Conservation (phyloP, 179 eudicot genomes). For the Monotropa hypopitys region DNA sequence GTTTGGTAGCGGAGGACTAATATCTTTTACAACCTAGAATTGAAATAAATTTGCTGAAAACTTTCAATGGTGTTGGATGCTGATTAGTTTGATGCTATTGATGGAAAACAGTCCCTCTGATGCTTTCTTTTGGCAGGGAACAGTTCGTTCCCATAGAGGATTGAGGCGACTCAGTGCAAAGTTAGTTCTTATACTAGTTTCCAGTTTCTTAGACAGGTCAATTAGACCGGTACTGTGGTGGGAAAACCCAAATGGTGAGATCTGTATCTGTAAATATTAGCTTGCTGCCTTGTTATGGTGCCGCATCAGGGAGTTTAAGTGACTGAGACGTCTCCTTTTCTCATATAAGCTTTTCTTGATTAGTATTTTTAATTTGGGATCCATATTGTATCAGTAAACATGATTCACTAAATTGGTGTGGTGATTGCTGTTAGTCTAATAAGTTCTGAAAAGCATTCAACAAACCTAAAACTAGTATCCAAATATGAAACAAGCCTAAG, state of each 20-base stretch:
- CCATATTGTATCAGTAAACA: not conserved
- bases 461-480: not conserved
- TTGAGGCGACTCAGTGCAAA: not conserved
- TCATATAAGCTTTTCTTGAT: not conserved
- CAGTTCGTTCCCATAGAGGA: not conserved
- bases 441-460: not conserved
- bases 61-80: not conserved
- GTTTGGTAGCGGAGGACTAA: not conserved
- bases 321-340: not conserved
- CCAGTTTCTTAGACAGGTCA: not conserved
- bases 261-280: slow-evolving; percentile 1
- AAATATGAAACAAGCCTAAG: not conserved
- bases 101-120: slow-evolving; percentile 2
- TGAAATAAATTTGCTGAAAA: not conserved
- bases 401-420: slow-evolving; percentile 2
- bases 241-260: not conserved
- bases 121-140: not conserved
- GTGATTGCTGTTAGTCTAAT: not conserved
- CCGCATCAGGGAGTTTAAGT: not conserved
- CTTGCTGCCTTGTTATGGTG: not conserved
- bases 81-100: not conserved
- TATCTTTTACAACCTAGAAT: not conserved
- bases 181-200: not conserved
- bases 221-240: not conserved
- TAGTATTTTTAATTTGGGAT: not conserved